phyloP scores from a whole-genome alignment of 2,329 filamentous ascomycete genomes.

The Fusarium anguioides region DNA sequence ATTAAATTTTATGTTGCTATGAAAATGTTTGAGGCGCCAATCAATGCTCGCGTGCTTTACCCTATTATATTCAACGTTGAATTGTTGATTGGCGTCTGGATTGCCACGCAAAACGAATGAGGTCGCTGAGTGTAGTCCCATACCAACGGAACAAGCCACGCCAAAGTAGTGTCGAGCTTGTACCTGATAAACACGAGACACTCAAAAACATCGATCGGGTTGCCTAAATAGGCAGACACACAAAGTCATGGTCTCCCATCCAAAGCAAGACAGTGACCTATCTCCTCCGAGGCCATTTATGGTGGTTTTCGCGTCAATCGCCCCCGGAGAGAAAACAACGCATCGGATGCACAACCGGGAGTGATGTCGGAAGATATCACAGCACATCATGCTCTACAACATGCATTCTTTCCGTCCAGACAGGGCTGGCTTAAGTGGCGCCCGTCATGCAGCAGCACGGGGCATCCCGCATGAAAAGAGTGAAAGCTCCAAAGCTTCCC shows the following conservation, averaged over 20 bases:
- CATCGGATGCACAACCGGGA: conserved; percentile 20
- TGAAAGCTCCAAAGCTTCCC: conserved; percentile 28
- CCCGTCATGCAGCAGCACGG: conserved; percentile 38
- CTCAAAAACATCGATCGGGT: conserved; percentile 17
- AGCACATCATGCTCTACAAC: conserved; percentile 16
- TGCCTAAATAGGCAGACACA: conserved; percentile 25
- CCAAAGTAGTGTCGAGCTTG: conserved; percentile 1
- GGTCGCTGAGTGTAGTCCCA: not conserved
- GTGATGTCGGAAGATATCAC: conserved; percentile 22
- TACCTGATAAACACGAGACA: conserved; percentile 13
- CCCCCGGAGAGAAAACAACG: conserved; percentile 14
- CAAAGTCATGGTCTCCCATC: conserved; percentile 7
- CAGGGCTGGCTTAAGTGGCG: conserved; percentile 31
- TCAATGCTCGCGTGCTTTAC: not conserved
- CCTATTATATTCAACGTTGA: conserved; percentile 25
- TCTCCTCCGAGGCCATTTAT: conserved; percentile 8
- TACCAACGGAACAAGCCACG: conserved; percentile 4
- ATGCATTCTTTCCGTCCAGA: conserved; percentile 15
- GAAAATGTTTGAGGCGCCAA: not conserved
- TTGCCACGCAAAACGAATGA: conserved; percentile 17
- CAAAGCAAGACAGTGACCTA: not conserved
- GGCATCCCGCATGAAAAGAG: conserved; percentile 41
- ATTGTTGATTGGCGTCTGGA: conserved; percentile 36
- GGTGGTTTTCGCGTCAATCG: conserved; percentile 14
- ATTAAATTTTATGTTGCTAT: not conserved